phyloP scores from a whole-genome alignment of 2,329 filamentous ascomycete species.

The Cladosporium sp. region DNA sequence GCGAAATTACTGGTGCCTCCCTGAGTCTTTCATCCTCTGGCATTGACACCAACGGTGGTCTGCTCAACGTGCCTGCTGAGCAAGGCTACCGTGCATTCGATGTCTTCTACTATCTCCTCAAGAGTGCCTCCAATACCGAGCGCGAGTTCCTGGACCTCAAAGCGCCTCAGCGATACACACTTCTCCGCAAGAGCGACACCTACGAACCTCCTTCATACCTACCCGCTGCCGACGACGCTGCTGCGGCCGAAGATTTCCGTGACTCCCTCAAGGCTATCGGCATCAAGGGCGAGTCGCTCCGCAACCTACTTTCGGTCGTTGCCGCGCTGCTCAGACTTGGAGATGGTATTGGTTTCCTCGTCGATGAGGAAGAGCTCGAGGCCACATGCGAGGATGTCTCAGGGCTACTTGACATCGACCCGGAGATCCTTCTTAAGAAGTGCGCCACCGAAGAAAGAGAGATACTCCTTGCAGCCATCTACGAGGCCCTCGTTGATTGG shows the following conservation, averaged over 20 bases:
- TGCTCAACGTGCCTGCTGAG: constrained; percentile 75
- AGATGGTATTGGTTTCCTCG: constrained; percentile 77
- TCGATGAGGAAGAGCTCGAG: constrained; percentile 81
- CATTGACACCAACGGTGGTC: constrained; percentile 75
- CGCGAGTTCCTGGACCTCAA: constrained; percentile 82
- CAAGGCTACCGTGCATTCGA: constrained; percentile 88
- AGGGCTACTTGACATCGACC: constrained; percentile 78
- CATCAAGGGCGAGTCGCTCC: constrained; percentile 79
- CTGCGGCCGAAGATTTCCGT: constrained; percentile 89
- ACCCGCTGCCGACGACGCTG: constrained; percentile 86
- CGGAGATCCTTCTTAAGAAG: constrained; percentile 72
- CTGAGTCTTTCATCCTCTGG: constrained; percentile 81
- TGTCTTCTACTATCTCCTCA: constrained; percentile 94
- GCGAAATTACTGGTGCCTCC: constrained; percentile 70
- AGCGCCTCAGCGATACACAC: constrained; percentile 67
- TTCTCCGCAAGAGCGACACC: constrained; percentile 78
- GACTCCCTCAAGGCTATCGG: constrained; percentile 83
- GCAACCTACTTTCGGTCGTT: constrained; percentile 79
- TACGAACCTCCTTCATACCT: constrained; percentile 84
- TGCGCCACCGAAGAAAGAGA: constrained; percentile 81
- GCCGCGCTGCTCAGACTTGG: constrained; percentile 87
- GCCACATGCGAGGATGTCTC: constrained; percentile 87
- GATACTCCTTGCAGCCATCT: constrained; percentile 77
- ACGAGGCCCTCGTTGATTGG: constrained; percentile 94
- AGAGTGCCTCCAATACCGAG: constrained; percentile 83